These are phyloP conservation scores for Tetradesmus lagerheimii DNA, from an alignment of 139 green algal genomes.

Conservation along the genomic window DNA sequence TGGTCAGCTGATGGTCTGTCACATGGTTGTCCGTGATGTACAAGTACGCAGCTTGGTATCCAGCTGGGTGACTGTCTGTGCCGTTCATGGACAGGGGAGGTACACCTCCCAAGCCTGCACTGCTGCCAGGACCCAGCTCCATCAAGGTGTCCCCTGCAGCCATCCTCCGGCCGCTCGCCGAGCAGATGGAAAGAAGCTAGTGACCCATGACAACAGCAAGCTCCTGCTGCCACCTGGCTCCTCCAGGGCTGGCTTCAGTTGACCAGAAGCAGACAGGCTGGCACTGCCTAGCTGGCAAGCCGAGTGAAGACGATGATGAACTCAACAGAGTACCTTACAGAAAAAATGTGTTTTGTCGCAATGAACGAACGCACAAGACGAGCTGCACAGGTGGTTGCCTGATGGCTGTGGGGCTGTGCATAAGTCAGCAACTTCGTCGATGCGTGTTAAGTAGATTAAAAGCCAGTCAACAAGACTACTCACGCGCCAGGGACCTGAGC, in stretches of 20 bases:
- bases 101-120: not conserved
- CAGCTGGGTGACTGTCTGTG: not conserved
- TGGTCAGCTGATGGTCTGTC: slow-evolving; percentile 43
- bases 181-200: not conserved
- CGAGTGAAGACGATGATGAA: not conserved
- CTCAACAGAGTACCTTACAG: not conserved
- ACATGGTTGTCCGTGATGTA: slow-evolving; percentile 42
- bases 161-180: not conserved
- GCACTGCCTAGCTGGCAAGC: not conserved
- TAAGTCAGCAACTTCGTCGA: not conserved
- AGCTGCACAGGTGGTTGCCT: not conserved
- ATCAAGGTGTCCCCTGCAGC: not conserved
- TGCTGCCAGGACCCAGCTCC: not conserved
- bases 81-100: not conserved
- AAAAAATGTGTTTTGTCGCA: not conserved
- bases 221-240: not conserved
- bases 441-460: not conserved
- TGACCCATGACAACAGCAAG: not conserved
- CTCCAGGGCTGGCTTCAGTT: not conserved
- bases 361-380: not conserved
- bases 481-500: too few species aligned
- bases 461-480: too few species aligned
- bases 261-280: not conserved
- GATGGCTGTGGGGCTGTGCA: not conserved
- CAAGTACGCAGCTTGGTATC: slow-evolving; percentile 6